Conservation (phyloP, 2,329 filamentous ascomycete species). For the Monilinia aucupariae region DNA sequence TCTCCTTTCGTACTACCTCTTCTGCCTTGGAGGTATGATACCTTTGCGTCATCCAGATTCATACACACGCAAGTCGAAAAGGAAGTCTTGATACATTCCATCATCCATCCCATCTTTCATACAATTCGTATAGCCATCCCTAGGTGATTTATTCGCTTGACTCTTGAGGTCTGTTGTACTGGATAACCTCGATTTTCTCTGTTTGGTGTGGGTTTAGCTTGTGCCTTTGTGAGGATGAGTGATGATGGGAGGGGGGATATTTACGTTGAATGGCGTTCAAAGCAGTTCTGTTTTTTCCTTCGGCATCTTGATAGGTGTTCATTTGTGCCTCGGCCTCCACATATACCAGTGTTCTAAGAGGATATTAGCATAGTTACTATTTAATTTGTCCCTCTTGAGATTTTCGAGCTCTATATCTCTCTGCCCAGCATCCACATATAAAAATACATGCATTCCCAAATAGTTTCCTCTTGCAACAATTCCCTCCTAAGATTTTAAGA, state of each 20-base stretch:
- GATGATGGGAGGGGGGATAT: not conserved
- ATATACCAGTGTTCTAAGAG: constrained; percentile 65
- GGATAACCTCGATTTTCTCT: constrained; percentile 22
- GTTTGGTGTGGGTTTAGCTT: not conserved
- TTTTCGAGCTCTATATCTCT: not conserved
- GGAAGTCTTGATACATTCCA: constrained; percentile 10
- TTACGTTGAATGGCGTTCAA: constrained; percentile 77
- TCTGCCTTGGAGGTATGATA: not conserved
- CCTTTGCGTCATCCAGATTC: constrained; percentile 4
- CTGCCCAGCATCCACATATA: not conserved
- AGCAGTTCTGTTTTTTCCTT: constrained; percentile 59
- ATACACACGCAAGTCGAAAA: constrained; percentile 7
- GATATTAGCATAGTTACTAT: constrained; percentile 14
- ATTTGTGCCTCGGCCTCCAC: constrained; percentile 78
- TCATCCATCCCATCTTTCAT: constrained; percentile 8
- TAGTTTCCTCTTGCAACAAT: not conserved
- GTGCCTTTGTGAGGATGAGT: not conserved
- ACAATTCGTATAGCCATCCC: not conserved
- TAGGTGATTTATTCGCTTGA: constrained; percentile 4
- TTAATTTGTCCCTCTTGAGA: not conserved
- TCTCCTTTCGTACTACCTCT: not conserved
- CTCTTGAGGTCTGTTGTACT: constrained; percentile 3
- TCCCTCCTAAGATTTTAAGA: not conserved
- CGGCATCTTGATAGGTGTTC: constrained; percentile 59
- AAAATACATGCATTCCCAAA: not conserved